Evolutionary conservation across 805 yeast genomes (phyloP), one percentile per base, ranked within the genome.

Genomic region (Myxozyma vanderwaltii): DNA sequence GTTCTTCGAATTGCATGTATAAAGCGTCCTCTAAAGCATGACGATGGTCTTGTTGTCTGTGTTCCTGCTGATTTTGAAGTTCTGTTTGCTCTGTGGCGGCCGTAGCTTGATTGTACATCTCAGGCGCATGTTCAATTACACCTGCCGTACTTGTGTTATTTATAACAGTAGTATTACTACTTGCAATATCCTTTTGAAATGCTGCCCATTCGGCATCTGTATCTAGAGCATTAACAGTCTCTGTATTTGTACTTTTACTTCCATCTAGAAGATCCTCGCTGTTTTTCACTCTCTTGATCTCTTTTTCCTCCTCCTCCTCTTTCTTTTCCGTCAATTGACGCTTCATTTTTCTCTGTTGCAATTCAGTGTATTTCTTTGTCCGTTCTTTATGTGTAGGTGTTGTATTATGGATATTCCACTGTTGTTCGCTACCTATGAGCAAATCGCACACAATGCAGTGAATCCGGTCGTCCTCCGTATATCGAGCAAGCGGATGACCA

Each of bases 131-230:
- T 27, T 40, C 46, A 26, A 51, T 51, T 13, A 51, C 47, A 12
- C 39, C 47, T 13, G 21, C 27, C 19, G 26, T 49, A 31, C 23
- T 29, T 15, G 45, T 23, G 23, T 10, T 26, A 1, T 2, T 38
- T 4, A n/a, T n/a, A n/a, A n/a, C n/a, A n/a, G 24, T 40, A 5
- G 44, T 29, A 23, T 19, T n/a, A 45, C 27, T 17, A 17, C 17
- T n/a, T 8, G 65, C 58, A 27, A 62, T 60, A 21, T 62, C 65
- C 6, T 40, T 29, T 49, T 60, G 64, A 39, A 62, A 62, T 6
- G 64, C 65, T 12, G 58, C 61, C 65, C 65, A 62, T 46, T 62
- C 65, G 6, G 61, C 53, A 36, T 62, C 65, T 15, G 54, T n/a
- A 45, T 56, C 55, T n/a, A 55, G 55, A 27, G 40, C 55, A n/a